Percentiles rank a stretch among this genome's conserved stretches.
phyloP scores from a whole-genome alignment of 139 green algal genomes.

The Pseudopediastrum boryanum region DNA sequence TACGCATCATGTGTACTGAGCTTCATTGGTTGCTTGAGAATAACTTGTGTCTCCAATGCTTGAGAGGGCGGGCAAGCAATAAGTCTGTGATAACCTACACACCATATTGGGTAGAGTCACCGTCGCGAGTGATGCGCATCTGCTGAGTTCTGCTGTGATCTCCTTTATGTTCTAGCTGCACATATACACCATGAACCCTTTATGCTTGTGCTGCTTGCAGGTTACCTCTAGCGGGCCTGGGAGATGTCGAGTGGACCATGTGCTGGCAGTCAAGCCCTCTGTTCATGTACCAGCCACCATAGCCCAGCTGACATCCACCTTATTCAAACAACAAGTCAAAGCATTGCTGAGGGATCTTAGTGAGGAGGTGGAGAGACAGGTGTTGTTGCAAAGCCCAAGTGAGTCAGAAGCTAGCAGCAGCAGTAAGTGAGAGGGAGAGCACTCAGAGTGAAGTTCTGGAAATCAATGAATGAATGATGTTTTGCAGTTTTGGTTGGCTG shows the following conservation, averaged over 20 bases:
- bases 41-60: not conserved
- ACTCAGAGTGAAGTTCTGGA: no score
- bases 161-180: no score
- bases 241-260: conserved; percentile 57
- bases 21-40: no score
- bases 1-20: no score
- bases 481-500: no score
- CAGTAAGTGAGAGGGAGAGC: no score
- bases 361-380: conserved; percentile 5
- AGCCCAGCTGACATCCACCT: conserved; percentile 42
- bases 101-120: no score
- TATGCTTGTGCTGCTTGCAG: conserved; percentile 16
- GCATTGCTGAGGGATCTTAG: conserved; percentile 45
- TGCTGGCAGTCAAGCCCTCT: conserved; percentile 56
- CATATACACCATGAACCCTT: not conserved
- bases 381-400: not conserved
- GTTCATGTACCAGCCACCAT: conserved; percentile 50
- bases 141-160: not conserved
- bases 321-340: conserved; percentile 56
- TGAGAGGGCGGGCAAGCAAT: not conserved
- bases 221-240: conserved; percentile 12
- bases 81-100: not conserved
- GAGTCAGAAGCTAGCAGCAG: no score
- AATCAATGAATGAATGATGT: no score
- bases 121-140: not conserved